Base-by-base conservation (phyloP, 108 stramenopile genomes). In the Skeletonema costatum region DNA sequence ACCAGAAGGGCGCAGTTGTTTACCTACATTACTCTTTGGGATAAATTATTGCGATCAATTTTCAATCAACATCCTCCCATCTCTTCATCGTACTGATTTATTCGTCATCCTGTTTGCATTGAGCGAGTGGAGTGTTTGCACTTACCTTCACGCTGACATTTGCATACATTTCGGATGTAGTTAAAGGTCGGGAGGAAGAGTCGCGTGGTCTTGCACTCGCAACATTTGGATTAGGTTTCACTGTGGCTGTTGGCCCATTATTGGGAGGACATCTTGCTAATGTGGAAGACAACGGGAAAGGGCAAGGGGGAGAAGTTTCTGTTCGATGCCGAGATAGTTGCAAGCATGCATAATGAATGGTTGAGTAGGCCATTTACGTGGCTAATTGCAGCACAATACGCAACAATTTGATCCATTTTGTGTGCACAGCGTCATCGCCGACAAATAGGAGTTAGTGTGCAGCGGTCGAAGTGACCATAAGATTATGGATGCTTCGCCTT, bases 91-190 rank as follows among this genome's bases (percentile, higher is more conserved):
- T 19, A 84, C 85, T 17, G 76, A 75, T 44, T 56, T 92, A 31
- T 96, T 96, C 70, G 90, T 96, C 4, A 60, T 86, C 17, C 80
- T 96, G 19, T 71, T 97, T 50, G 85, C 90, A 31, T 36, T 96
- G 12, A 25, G 25, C 25, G 25, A 93, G 91, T 10, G 98, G 98
- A n/a, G 70, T 97, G 32, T 98, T 98, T 76, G 86, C 94, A 13
- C 89, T 90, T 10, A 99, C 98, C n/a, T 99, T 99, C 71, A 95
- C 98, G 0, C 64, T 99, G 39, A 94, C 95, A 58, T 98, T 99
- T 85, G 97, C 98, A 3, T 99, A 99, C 85, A 99, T 99, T 39
- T 86, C 91, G 14, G 98, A 99, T 85, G 89, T 95, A 30, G 95
- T 98, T 9, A 78, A 80, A 39, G 76, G 84, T 62, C 87, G 83